Evolutionary conservation across 805 yeast genomes (phyloP).

Genomic region (Jamesozyma lodderae): DNA sequence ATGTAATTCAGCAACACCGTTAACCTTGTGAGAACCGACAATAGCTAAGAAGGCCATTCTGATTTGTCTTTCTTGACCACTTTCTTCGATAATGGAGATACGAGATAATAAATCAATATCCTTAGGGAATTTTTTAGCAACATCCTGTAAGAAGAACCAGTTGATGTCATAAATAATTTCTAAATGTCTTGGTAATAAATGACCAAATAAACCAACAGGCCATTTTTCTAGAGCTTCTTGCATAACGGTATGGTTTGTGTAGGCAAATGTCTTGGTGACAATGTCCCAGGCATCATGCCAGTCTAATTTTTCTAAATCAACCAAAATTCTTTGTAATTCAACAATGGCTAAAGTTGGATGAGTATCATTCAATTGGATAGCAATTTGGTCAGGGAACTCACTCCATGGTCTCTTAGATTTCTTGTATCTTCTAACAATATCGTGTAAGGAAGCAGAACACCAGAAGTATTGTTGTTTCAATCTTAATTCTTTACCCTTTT

Average conservation of each 20-base stretch:
- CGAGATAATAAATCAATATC: constrained; percentile 53
- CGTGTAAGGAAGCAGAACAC: constrained; percentile 91
- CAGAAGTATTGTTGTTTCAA: constrained; percentile 94
- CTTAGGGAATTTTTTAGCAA: constrained; percentile 66
- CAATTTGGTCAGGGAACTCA: constrained; percentile 76
- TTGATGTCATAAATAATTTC: constrained; percentile 85
- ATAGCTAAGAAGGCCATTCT: constrained; percentile 90
- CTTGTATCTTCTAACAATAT: constrained; percentile 81
- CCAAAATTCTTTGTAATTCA: constrained; percentile 76
- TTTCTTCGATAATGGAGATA: constrained; percentile 81
- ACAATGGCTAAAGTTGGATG: constrained; percentile 90
- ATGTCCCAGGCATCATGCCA: constrained; percentile 86
- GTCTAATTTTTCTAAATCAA: constrained; percentile 70
- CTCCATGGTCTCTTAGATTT: constrained; percentile 69
- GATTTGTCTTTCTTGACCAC: constrained; percentile 57
- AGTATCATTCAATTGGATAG: constrained; percentile 90
- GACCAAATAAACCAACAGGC: constrained; percentile 77
- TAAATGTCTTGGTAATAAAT: constrained; percentile 80
- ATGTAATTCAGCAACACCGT: constrained; percentile 94
- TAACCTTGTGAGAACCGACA: constrained; percentile 85
- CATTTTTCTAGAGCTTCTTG: constrained; percentile 92
- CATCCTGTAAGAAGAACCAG: constrained; percentile 64
- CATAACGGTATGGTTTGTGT: constrained; percentile 93
- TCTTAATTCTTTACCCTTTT: constrained; percentile 82
- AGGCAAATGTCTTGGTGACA: constrained; percentile 73